These are phyloP conservation scores for Cymbopogon flexuosus DNA, from an alignment of 202 grass and related monocot genomes.

Conservation along the genomic window DNA sequence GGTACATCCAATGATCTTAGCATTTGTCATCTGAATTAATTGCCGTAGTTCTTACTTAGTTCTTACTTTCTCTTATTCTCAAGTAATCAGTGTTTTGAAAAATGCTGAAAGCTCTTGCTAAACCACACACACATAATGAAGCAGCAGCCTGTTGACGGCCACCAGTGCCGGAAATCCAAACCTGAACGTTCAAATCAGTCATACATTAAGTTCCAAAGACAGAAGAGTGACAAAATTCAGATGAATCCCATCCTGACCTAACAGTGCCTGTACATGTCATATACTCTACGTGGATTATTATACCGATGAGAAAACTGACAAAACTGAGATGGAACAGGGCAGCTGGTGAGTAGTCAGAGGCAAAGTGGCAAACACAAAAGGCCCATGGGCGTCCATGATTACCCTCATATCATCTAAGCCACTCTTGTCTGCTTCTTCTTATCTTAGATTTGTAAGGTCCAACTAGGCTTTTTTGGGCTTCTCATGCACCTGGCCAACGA, in stretches of 20 bases:
- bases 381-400: background rate
- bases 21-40: conserved; percentile 1
- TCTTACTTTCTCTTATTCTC: background rate
- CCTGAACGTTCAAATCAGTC: conserved; percentile 4
- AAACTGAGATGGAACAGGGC: conserved; percentile 23
- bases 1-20: background rate
- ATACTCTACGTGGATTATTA: background rate
- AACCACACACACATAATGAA: background rate
- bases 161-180: background rate
- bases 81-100: background rate
- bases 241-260: conserved; percentile 16
- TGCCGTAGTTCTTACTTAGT: background rate
- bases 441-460: conserved; percentile 1
- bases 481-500: background rate
- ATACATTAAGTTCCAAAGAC: background rate
- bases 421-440: conserved; percentile 28
- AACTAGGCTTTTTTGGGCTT: conserved; percentile 12
- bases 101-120: background rate
- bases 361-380: background rate
- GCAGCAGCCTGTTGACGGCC: background rate
- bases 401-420: conserved; percentile 25
- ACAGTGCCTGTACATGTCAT: background rate
- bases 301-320: conserved; percentile 13
- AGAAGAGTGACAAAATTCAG: conserved; percentile 17
- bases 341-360: conserved; percentile 28